phyloP scores from a whole-genome alignment of 306 rosid genomes.

The Fragaria ananassa region DNA sequence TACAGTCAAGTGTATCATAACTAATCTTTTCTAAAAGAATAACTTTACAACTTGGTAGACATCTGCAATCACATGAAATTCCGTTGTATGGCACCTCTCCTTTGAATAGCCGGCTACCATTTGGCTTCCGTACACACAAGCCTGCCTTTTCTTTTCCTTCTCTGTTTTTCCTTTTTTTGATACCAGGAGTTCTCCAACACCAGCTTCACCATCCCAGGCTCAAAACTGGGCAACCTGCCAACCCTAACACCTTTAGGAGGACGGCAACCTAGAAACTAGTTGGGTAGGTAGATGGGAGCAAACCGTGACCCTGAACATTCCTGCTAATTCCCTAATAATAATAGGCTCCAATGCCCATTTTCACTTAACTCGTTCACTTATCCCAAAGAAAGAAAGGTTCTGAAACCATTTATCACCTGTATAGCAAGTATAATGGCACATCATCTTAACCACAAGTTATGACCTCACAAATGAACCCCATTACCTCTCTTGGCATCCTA shows the following conservation, averaged over 20 bases:
- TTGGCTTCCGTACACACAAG: no score
- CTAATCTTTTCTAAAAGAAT: not conserved
- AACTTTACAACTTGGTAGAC: not conserved
- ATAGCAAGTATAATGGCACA: not conserved
- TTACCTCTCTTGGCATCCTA: not conserved
- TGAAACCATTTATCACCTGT: not conserved
- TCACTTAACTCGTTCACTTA: conserved; percentile 1
- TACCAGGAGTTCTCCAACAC: not conserved
- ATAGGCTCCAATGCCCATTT: not conserved
- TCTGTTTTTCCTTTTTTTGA: not conserved
- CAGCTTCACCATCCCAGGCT: not conserved
- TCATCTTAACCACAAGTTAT: not conserved
- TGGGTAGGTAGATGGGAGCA: not conserved
- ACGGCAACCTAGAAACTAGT: not conserved
- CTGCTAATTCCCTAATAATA: not conserved
- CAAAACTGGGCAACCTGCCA: not conserved
- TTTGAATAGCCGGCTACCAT: not conserved
- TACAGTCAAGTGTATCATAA: not conserved
- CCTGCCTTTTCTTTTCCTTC: no score
- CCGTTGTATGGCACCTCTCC: not conserved
- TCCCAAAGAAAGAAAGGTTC: not conserved
- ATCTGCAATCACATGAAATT: not conserved
- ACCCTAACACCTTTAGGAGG: not conserved
- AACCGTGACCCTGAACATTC: not conserved
- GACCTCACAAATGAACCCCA: not conserved